Evolutionary conservation across 2,329 filamentous ascomycete genomes (phyloP).

Genomic region (Xenosphaeropsis pyriputrescens): DNA sequence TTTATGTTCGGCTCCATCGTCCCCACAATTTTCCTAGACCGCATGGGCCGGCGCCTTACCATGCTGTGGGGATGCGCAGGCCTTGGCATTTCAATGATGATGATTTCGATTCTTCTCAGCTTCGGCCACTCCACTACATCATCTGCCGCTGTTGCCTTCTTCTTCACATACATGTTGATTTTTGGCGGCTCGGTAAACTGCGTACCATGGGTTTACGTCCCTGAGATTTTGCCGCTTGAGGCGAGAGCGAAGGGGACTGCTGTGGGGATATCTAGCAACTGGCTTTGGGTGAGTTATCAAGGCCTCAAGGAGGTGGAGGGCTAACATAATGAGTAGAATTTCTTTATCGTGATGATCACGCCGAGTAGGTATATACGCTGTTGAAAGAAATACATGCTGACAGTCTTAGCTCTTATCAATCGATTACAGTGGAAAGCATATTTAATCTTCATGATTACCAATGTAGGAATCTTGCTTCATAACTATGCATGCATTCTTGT

Average conservation of each 20-base stretch:
- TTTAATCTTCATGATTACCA: conserved; percentile 36
- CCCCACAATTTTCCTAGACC: conserved; percentile 17
- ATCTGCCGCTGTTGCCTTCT: conserved; percentile 18
- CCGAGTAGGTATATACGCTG: conserved; percentile 17
- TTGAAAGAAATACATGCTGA: too few species aligned
- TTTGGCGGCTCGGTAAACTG: conserved; percentile 17
- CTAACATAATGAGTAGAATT: conserved; percentile 15
- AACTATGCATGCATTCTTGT: too few species aligned
- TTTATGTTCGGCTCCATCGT: conserved; percentile 21
- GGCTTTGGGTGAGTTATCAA: conserved; percentile 7
- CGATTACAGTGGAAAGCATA: conserved; percentile 34
- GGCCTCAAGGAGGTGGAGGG: not conserved
- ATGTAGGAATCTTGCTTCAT: conserved; percentile 2
- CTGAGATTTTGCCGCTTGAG: conserved; percentile 19
- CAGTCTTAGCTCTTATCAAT: conserved; percentile 19
- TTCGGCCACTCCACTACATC: conserved; percentile 7
- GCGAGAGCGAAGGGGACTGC: conserved; percentile 18
- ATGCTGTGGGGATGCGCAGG: conserved; percentile 25
- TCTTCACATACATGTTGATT: conserved; percentile 20
- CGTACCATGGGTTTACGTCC: conserved; percentile 20
- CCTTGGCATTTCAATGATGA: conserved; percentile 20
- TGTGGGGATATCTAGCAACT: conserved; percentile 19
- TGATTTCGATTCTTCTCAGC: conserved; percentile 17
- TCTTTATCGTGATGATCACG: conserved; percentile 32
- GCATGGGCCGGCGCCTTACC: conserved; percentile 22